These are phyloP conservation scores for Beauveria pseudobassiana DNA, from an alignment of 2,329 filamentous ascomycete genomes.

Conservation along the genomic window DNA sequence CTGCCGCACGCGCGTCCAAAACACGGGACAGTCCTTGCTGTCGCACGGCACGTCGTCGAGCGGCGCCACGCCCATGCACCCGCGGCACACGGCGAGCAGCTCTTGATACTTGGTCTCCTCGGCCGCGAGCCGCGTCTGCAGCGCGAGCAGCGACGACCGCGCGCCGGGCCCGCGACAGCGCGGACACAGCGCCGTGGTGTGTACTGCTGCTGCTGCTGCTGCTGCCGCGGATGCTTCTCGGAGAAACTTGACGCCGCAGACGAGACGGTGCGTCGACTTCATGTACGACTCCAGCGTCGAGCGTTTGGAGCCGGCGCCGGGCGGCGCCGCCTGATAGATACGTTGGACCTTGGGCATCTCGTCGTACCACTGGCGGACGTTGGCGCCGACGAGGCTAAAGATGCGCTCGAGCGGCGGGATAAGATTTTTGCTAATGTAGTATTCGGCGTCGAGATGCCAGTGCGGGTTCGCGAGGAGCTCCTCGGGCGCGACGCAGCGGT, in stretches of 20 bases:
- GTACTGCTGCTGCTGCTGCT: slow-evolving; percentile 4
- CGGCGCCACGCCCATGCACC: slow-evolving; percentile 66
- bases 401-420: slow-evolving; percentile 94
- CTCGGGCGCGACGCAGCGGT: slow-evolving; percentile 85
- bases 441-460: slow-evolving; percentile 81
- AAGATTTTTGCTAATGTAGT: slow-evolving; percentile 93
- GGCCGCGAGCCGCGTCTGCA: slow-evolving; percentile 54
- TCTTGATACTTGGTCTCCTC: slow-evolving; percentile 59
- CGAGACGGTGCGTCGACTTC: slow-evolving; percentile 68
- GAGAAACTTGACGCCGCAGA: slow-evolving; percentile 57
- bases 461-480: slow-evolving; percentile 69
- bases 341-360: slow-evolving; percentile 91
- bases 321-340: slow-evolving; percentile 37
- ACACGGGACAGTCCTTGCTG: slow-evolving; percentile 87
- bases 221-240: slow-evolving; percentile 12
- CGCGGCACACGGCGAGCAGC: slow-evolving; percentile 66
- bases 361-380: slow-evolving; percentile 85
- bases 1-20: slow-evolving; percentile 69
- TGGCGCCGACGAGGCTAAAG: slow-evolving; percentile 91
- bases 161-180: slow-evolving; percentile 42
- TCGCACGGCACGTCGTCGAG: slow-evolving; percentile 79
- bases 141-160: slow-evolving; percentile 53
- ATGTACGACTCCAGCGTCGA: slow-evolving; percentile 94
- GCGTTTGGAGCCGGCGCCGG: slow-evolving; percentile 33
- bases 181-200: slow-evolving; percentile 43